Conservation (phyloP, 2,329 filamentous ascomycete species). For the Pseudocercospora macadamiae region DNA sequence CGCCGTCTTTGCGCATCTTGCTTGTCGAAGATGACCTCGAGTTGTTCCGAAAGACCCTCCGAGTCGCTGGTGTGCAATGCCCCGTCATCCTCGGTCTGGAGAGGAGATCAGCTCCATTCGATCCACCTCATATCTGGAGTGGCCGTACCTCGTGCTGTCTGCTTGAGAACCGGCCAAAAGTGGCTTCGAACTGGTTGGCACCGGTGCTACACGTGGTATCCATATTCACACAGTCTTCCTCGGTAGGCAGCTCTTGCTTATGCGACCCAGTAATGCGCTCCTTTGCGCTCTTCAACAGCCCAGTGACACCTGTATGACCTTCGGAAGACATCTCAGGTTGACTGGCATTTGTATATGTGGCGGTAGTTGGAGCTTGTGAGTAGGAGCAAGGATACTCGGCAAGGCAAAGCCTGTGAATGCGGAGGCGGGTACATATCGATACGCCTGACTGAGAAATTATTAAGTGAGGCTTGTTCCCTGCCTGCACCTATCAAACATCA, state of each 20-base stretch:
- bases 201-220: not conserved
- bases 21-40: conserved; percentile 61
- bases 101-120: conserved; percentile 14
- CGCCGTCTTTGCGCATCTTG: conserved; percentile 59
- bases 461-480: not conserved
- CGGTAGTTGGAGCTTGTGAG: not conserved
- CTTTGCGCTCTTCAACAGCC: conserved; percentile 14
- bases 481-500: not conserved
- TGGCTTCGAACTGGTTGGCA: conserved; percentile 10
- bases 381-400: not conserved
- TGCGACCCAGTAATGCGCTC: conserved; percentile 13
- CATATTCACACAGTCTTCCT: conserved; percentile 16
- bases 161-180: conserved; percentile 5
- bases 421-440: conserved; percentile 14
- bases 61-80: conserved; percentile 31
- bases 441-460: conserved; percentile 6
- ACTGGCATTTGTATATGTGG: conserved; percentile 12
- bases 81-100: conserved; percentile 16
- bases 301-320: conserved; percentile 4
- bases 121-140: not conserved
- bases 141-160: conserved; percentile 16
- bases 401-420: not conserved
- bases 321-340: not conserved
- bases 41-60: conserved; percentile 34
- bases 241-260: not conserved